A percentile compares a stretch with the other conserved stretches of the same genome.
phyloP scores from a whole-genome alignment of 106 monocot genomes.

The Dioscorea alata region DNA sequence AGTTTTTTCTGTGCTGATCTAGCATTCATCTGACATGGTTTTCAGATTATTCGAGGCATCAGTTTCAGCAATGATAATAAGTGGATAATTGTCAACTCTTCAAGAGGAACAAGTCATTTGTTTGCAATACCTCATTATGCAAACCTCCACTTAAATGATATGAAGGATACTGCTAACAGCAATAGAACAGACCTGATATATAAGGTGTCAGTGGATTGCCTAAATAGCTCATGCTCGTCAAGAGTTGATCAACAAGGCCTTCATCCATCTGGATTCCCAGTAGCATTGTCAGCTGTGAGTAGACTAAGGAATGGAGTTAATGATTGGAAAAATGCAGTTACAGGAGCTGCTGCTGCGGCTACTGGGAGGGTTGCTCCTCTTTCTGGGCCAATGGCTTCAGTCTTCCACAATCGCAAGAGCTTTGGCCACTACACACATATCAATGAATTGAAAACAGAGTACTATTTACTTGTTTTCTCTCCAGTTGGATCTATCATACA shows the following conservation, averaged over 20 bases:
- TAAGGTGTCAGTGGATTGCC: background rate
- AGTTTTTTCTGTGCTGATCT: background rate
- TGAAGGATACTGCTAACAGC: conserved; percentile 3
- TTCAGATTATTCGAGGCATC: conserved; percentile 88
- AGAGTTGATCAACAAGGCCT: conserved; percentile 25
- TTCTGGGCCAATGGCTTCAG: conserved; percentile 77
- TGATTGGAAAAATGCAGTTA: conserved; percentile 70
- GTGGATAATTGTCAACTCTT: conserved; percentile 92
- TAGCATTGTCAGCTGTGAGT: conserved; percentile 68
- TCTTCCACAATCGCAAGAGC: conserved; percentile 62
- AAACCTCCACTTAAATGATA: conserved; percentile 22
- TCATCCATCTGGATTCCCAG: conserved; percentile 34
- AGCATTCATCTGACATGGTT: background rate
- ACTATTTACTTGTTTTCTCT: too few species aligned
- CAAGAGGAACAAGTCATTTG: conserved; percentile 88
- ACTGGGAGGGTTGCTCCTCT: conserved; percentile 61
- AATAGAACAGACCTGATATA: conserved; percentile 12
- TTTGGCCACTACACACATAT: conserved; percentile 1
- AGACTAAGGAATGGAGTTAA: conserved; percentile 81
- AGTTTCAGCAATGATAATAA: conserved; percentile 90
- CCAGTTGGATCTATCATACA: too few species aligned
- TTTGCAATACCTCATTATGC: conserved; percentile 57
- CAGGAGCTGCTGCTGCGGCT: conserved; percentile 74
- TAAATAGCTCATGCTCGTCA: background rate
- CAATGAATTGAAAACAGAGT: too few species aligned